Base-by-base conservation (phyloP, 2,329 filamentous ascomycete genomes). In the Graphiopsis chlorocephala region DNA sequence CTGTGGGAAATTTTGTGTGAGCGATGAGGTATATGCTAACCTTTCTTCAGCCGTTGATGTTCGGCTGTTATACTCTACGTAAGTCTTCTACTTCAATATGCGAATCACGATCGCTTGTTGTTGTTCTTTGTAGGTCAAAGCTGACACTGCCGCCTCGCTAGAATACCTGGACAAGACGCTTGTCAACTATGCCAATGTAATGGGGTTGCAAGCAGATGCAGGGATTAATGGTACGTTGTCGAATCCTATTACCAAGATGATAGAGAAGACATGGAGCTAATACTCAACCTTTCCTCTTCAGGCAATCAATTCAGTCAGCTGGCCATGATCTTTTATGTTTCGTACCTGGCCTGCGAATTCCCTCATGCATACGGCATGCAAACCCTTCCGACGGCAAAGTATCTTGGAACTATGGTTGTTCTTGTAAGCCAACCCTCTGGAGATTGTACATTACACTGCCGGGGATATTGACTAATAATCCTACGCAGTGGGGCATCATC, bases 401-500 rank as follows among this genome's bases (percentile, higher is more conserved):
- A 84, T 75, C 57, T 90, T 4, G 82, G 83, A 48, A 78, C 65
- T 78, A 80, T 68, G 78, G 78, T 62, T 14, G 48, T 28, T 4
- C 26, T 62, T 29, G 58, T 61, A 35, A 61, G 58, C 23, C 79
- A 52, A 52, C 17, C 85, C 72, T 87, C 83, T 70, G 87, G 28
- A 38, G 14, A 47, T 29, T 10, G n/a, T n/a, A n/a, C n/a, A n/a
- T n/a, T 26, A 15, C n/a, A 38, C 45, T 4, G 3, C 12, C 14
- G 2, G 6, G 15, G 38, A 20, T 7, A 45, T 45, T 11, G 3
- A 12, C 38, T 45, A 45, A 45, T 12, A 29, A 8, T 33, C 3
- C 91, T 67, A 76, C 86, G 6, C 78, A 83, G 12, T 91, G 88
- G 88, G 87, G 87, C 5, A 70, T 79, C 90, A 10, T 84, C 84